Percentiles rank a stretch among this genome's conserved stretches.
phyloP scores from a whole-genome alignment of 2,329 filamentous ascomycete genomes.

The Neofusicoccum ribis region DNA sequence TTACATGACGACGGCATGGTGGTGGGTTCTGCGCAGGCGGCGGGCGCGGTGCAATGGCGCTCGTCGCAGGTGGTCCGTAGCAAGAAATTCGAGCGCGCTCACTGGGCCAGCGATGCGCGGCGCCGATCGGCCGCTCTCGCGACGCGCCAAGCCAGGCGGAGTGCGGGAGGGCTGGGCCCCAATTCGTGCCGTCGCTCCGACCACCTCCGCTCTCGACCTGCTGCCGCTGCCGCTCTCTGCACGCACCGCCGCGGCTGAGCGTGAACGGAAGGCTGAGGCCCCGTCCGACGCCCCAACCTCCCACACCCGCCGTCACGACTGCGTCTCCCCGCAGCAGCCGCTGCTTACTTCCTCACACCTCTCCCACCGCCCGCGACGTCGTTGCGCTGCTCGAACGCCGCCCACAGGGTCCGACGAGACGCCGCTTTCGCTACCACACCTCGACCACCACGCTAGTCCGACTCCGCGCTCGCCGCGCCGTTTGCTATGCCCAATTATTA shows the following conservation, averaged over 20 bases:
- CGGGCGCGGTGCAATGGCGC: neutral
- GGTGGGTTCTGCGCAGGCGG: neutral
- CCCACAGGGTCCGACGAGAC: neutral
- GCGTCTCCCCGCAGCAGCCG: neutral
- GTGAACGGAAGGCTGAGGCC: neutral
- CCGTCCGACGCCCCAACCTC: neutral
- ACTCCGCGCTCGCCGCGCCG: neutral
- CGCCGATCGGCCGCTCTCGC: neutral
- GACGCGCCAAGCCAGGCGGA: neutral
- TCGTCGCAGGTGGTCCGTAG: neutral
- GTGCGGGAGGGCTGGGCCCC: neutral
- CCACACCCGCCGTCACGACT: neutral
- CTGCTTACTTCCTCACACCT: neutral
- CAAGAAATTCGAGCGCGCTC: neutral
- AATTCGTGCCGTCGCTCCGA: too few relatives aligned
- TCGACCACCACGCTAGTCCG: neutral
- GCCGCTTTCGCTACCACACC: neutral
- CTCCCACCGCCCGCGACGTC: neutral
- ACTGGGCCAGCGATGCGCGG: neutral
- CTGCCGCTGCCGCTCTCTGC: too few relatives aligned
- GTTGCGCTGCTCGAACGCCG: neutral
- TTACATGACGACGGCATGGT: conserved; percentile 92
- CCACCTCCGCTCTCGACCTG: neutral
- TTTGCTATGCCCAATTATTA: neutral
- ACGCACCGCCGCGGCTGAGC: neutral